Percentiles rank a stretch among this genome's conserved stretches.
Conservation (phyloP, 768 basidiomycete genomes). For the Tubosaeta brunneosetosa region DNA sequence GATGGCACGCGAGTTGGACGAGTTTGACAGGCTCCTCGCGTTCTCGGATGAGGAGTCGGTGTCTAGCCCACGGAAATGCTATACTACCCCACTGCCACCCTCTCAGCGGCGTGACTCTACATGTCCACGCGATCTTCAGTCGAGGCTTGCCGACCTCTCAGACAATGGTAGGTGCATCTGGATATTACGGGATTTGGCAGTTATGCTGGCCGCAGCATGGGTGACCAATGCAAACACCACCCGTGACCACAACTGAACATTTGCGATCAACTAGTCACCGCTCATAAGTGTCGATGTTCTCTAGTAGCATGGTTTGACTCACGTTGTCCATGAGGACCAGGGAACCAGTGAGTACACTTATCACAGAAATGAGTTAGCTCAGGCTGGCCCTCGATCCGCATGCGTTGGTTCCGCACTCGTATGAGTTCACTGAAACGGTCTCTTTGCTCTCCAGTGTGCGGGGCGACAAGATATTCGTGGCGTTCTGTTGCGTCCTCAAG, state of each 20-base stretch:
- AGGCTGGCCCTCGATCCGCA: background rate
- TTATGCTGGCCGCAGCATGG: constrained; percentile 2
- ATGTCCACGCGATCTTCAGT: too few species aligned
- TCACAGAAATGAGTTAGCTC: constrained; percentile 3
- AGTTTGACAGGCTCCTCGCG: background rate
- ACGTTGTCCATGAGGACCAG: background rate
- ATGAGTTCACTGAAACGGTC: background rate
- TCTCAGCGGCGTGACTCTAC: too few species aligned
- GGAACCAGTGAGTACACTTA: background rate
- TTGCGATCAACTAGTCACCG: background rate
- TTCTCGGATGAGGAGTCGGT: background rate
- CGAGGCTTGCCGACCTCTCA: too few species aligned
- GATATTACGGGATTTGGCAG: background rate
- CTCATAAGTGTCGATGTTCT: too few species aligned
- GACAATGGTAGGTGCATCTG: too few species aligned
- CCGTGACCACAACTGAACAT: background rate
- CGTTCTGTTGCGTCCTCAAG: background rate
- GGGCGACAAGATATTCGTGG: background rate
- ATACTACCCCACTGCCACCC: too few species aligned
- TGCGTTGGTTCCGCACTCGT: background rate
- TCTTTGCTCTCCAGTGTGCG: background rate
- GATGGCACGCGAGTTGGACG: background rate
- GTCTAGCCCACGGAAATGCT: too few species aligned
- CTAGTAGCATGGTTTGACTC: background rate
- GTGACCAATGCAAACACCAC: constrained; percentile 3